A percentile compares a stretch with the other conserved stretches of the same genome.
phyloP scores from a whole-genome alignment of 306 rosid genomes.

The Prinsepia uniflora region DNA sequence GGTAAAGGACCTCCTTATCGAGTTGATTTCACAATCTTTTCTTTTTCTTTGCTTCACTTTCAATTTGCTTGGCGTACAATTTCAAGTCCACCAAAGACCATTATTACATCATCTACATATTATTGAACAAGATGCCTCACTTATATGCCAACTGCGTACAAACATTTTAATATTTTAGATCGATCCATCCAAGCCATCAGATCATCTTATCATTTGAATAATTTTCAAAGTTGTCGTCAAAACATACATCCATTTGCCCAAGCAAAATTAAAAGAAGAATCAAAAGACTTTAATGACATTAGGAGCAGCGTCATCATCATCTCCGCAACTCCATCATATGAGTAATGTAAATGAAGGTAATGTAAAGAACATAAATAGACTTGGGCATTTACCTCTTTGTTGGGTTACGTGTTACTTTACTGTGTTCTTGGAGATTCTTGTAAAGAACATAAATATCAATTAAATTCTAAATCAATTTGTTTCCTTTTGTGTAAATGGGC shows the following conservation, averaged over 20 bases:
- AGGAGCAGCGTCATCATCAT: background rate
- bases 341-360: conserved; percentile 31
- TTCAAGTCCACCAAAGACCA: no score
- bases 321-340: conserved; percentile 82
- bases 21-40: no score
- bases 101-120: background rate
- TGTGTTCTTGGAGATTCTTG: no score
- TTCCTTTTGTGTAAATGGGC: no score
- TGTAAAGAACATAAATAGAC: no score
- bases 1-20: no score
- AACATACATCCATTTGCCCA: conserved; percentile 1
- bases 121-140: background rate
- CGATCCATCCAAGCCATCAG: conserved; percentile 1
- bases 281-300: background rate
- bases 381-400: no score
- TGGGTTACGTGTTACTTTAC: no score
- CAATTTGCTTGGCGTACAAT: no score
- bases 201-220: background rate
- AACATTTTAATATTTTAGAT: background rate
- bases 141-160: background rate
- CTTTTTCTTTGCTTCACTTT: no score
- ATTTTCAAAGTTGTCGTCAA: background rate
- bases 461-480: no score
- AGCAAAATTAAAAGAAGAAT: background rate
- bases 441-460: no score